phyloP scores from a whole-genome alignment of 2,329 filamentous ascomycete genomes.

The Pyricularia pennisetigena region DNA sequence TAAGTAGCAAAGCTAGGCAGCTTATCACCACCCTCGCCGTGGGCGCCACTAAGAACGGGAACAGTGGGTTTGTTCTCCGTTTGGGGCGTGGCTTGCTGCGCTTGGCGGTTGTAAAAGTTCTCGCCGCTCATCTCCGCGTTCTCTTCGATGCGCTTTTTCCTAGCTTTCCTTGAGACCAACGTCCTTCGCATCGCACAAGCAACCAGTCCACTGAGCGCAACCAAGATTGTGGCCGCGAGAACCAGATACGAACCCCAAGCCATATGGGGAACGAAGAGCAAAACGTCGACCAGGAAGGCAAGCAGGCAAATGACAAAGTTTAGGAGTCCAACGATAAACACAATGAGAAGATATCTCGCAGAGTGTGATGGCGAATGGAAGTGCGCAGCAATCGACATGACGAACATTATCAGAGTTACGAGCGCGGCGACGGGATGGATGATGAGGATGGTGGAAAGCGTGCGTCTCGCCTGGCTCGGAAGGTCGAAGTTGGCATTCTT shows the following conservation, averaged over 20 bases:
- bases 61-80: conserved; percentile 33
- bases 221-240: conserved; percentile 76
- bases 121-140: conserved; percentile 97
- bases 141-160: conserved; percentile 81
- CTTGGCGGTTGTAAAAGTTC: conserved; percentile 73
- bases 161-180: conserved; percentile 82
- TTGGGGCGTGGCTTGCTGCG: conserved; percentile 21
- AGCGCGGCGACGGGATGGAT: conserved; percentile 87
- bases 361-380: conserved; percentile 85
- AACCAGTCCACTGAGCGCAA: conserved; percentile 71
- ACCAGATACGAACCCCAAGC: conserved; percentile 93
- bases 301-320: conserved; percentile 76
- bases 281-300: conserved; percentile 85
- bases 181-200: conserved; percentile 94
- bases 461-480: conserved; percentile 39
- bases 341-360: conserved; percentile 70
- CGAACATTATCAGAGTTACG: conserved; percentile 74
- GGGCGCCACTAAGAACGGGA: conserved; percentile 45
- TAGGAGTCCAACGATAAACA: conserved; percentile 80
- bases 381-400: conserved; percentile 71
- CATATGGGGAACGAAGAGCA: conserved; percentile 90
- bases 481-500: conserved; percentile 43
- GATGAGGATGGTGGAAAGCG: conserved; percentile 80
- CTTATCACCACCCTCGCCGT: conserved; percentile 35
- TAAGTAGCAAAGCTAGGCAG: conserved; percentile 52